Base-by-base conservation (phyloP, 2,329 filamentous ascomycete species). In the Lasiodiplodia gonubiensis region DNA sequence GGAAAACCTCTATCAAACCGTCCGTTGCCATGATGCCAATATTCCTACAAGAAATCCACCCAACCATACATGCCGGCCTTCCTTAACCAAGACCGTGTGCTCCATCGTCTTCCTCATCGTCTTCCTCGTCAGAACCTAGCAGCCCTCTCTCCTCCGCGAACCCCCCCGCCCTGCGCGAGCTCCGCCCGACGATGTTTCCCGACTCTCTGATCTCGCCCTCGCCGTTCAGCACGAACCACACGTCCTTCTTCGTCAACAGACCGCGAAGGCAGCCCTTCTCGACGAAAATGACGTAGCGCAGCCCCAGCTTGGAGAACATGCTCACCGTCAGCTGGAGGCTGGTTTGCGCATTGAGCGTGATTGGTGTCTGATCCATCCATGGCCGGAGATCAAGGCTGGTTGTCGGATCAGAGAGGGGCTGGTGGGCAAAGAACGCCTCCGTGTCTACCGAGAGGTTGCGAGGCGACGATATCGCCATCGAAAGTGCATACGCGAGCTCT, bases 351-450 rank as follows among this genome's bases (percentile, higher is more conserved):
- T 93, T 92, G 21, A 98, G 84, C 0, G 95, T 98, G 55, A 99
- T 91, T 0, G 95, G 95, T 0, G 95, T 99, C 79, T 97, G 94
- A 78, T 99, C 95, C 93, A 99, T 97, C 95, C 95, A 99, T 2
- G 94, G 94, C 8, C 94, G 86, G 12, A 99, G 85, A 79, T 99
- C 95, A 48, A 99, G 88, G 0, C 90, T 93, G 18, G 88, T 86
- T 23, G 86, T 83, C 0, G 92, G 91, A 74, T 97, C 92, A 2
- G 76, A 74, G 42, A 94, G 88, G 2, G 92, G 90, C 74, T 94
- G 91, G 75, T 96, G 92, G 0, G 88, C 86, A 80, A 99, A 97
- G 79, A 91, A 93, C 52, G 90, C 90, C 76, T 94, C 91, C 0
- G 93, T 91, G 69, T 91, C 89, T 0, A 86, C 84, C 0, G 89